phyloP scores from a whole-genome alignment of 306 rosid species.

The peach (Prunus persica) region Prunus_persica_NCBIv2 NC_034010.1:19796501-19797000 shows the following conservation, averaged over 20 bases:
- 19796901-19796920: conserved; percentile 54
- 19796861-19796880: conserved; percentile 27
- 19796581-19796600: not conserved
- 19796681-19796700: not conserved
- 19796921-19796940: not conserved
- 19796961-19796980: not conserved
- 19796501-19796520: not conserved
- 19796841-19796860: conserved; percentile 30
- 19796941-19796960: not conserved
- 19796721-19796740: conserved; percentile 23
- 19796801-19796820: conserved; percentile 31
- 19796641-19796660: no score
- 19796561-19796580: not conserved
- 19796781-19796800: conserved; percentile 29
- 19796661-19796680: not conserved
- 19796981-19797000: not conserved
- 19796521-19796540: not conserved
- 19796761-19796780: conserved; percentile 21
- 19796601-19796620: not conserved
- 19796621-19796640: not conserved
- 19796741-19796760: conserved; percentile 30
- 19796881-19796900: conserved; percentile 37
- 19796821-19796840: conserved; percentile 24
- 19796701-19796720: conserved; percentile 36
- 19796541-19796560: not conserved